These are phyloP conservation scores for Graphilbum ipis-grandicollis DNA, from an alignment of 2,329 filamentous ascomycete genomes.

Conservation along the genomic window DNA sequence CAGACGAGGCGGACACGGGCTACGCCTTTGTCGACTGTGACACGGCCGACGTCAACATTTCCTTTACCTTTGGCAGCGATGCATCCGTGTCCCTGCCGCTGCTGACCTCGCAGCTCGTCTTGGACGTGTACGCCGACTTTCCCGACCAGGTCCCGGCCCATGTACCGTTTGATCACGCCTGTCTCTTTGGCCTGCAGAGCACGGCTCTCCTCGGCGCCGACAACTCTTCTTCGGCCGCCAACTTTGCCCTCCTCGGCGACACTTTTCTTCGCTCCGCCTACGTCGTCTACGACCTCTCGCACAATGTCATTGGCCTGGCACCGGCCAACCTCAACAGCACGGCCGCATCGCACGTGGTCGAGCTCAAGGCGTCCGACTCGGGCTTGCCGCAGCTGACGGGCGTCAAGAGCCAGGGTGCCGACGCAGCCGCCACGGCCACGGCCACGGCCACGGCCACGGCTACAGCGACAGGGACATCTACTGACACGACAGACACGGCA, in stretches of 20 bases:
- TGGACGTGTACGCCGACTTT: constrained; percentile 16
- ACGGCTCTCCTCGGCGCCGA: constrained; percentile 18
- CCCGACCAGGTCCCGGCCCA: constrained; percentile 12
- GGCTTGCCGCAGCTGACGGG: constrained; percentile 26
- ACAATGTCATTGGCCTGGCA: constrained; percentile 32
- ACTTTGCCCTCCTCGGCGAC: constrained; percentile 23
- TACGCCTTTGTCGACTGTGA: constrained; percentile 23
- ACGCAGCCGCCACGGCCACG: constrained; percentile 5
- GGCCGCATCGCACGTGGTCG: constrained; percentile 24
- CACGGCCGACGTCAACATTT: constrained; percentile 16
- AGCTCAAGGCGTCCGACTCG: constrained; percentile 21
- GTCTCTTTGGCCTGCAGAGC: constrained; percentile 37
- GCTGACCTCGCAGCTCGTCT: constrained; percentile 20
- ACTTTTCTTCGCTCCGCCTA: constrained; percentile 31
- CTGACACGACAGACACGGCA: constrained; percentile 5
- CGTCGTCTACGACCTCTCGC: constrained; percentile 35
- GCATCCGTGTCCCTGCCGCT: constrained; percentile 11
- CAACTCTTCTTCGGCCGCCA: not conserved
- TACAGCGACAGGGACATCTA: too few relatives aligned
- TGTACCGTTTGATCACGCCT: constrained; percentile 23
- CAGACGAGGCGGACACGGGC: constrained; percentile 18
- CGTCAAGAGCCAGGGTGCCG: constrained; percentile 19
- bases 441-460: constrained; percentile 2
- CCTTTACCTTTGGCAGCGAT: constrained; percentile 13
- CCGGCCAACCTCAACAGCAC: constrained; percentile 33